Conservation (phyloP, 2,329 filamentous ascomycete genomes). For the Monosporascus sp. region DNA sequence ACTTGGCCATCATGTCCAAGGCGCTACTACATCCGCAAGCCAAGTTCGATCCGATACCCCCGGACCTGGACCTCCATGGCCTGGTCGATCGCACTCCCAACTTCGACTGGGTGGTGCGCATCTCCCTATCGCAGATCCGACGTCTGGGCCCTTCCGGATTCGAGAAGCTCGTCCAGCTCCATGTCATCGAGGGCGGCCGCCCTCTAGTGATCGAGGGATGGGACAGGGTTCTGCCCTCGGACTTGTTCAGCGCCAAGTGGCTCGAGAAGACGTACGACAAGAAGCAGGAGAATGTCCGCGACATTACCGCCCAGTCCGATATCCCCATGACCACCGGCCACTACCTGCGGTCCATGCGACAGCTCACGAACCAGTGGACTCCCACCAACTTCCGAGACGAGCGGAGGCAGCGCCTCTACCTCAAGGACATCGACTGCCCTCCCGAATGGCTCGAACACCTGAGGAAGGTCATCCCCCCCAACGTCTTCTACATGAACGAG, state of each 20-base stretch:
- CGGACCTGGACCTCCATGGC: conserved; percentile 70
- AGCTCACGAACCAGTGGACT: conserved; percentile 78
- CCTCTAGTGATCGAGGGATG: conserved; percentile 91
- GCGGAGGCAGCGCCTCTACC: conserved; percentile 77
- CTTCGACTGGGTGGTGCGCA: conserved; percentile 80
- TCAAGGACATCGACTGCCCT: conserved; percentile 97
- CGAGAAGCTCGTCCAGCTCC: conserved; percentile 75
- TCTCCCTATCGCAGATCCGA: conserved; percentile 73
- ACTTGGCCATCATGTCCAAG: conserved; percentile 57
- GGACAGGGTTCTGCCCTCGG: conserved; percentile 66
- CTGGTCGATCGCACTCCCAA: conserved; percentile 77
- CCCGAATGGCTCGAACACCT: conserved; percentile 78
- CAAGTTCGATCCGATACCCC: conserved; percentile 86
- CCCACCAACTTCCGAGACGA: conserved; percentile 72
- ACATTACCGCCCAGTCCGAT: conserved; percentile 66
- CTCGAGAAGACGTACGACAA: conserved; percentile 71
- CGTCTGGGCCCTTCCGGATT: conserved; percentile 73
- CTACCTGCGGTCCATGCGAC: conserved; percentile 82
- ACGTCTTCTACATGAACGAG: conserved; percentile 87
- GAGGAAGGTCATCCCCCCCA: conserved; percentile 69
- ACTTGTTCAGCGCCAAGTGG: conserved; percentile 78
- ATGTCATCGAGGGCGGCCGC: conserved; percentile 80
- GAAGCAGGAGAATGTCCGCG: conserved; percentile 79
- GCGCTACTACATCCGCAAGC: conserved; percentile 72
- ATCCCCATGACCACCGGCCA: conserved; percentile 84